Evolutionary conservation across 148 eudicot species (phyloP), one percentile per base, ranked within the genome.

Genomic region (Dianthus caryophyllus): DNA sequence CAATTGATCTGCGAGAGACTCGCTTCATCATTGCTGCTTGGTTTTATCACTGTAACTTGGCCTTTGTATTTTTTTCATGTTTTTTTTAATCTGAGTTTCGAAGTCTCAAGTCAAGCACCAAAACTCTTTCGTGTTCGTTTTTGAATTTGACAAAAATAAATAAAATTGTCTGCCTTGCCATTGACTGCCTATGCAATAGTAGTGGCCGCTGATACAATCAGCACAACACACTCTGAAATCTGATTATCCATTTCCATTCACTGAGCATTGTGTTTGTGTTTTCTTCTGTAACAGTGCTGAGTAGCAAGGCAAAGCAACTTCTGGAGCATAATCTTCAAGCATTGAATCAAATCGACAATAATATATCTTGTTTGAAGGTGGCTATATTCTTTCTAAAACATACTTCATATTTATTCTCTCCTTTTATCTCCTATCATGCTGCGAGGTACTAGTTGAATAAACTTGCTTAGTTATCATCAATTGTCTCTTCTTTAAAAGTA

Each of bases 311-410:
- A 59, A 84, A 78, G 72, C 87, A 81, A 50, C 86, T 84, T 57
- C 67, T 89, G 84, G 86, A 84, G 70, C 88, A 82, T 72, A 88
- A 88, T 61, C 33, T 59, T 41, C 81, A 84, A 73, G 78, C 76
- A 59, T 75, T 88, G 20, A 65, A 73, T 76, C 85, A 82, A 60
- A 85, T 88, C 54, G 74, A 81, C 50, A 77, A 61, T 65, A 88
- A 88, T 76, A 70, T 85, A 69, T 75, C 85, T 11, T 62, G 76
- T 47, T 67, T 84, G 26, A 82, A 84, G 88, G 95, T 83, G 56
- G 78, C 68, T 77, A 53, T 53, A 9, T 53, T 53, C 25, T 53
- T 0, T 53, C 27, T 71, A 71, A 84, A 9, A 13, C 39, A 27
- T 30, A 25, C 24, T n/a, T n/a, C n/a, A 5, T 18, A 9, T 41